Base-by-base conservation (phyloP, 164 flowering plant genomes). In the Kalanchoe fedtschenkoi region DNA sequence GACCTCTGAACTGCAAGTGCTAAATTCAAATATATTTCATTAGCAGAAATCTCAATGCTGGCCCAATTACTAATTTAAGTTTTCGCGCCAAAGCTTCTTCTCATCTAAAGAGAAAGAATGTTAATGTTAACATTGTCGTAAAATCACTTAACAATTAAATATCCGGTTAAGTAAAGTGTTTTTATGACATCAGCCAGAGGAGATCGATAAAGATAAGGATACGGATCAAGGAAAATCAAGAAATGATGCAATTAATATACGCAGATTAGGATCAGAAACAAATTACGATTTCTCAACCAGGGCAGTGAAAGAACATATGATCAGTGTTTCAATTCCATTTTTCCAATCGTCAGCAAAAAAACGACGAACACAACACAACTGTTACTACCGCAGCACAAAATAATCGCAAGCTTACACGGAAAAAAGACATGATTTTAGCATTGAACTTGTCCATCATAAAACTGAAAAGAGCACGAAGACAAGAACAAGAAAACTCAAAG, bases 401-500 rank as follows among this genome's bases (percentile, higher is more conserved):
- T 13, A 24, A 24, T 26, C 2, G 32, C 30, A 24, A 24, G 30
- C 56, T 26, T 51, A 51, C 56, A 51, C 17, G 11, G 30, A 51
- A 26, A 51, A 51, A 17, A 51, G 6, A 5, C 13, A 22, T 24
- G 56, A 51, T 3, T 24, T 26, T 51, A 51, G 56, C 56, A 30
- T 51, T 51, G 26, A 51, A 51, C 32, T 51, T 51, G 56, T 51
- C 56, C 56, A 51, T 51, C 16, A 26, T 6, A 26, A 51, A 26
- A 32, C 17, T 51, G 16, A 51, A 51, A 24, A 11, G 17, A 51
- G 56, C 28, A 22, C 29, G 54, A 8, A 24, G 16, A 51, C 16
- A 51, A n/a, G 56, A 51, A 15, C 56, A 15, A 24, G 56, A 26
- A 51, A 3, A 24, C 56, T 26, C 32, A 51, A 51, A 10, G 56